Evolutionary conservation across 805 yeast species (phyloP).

Genomic region (Barnettozyma botsteinii): DNA sequence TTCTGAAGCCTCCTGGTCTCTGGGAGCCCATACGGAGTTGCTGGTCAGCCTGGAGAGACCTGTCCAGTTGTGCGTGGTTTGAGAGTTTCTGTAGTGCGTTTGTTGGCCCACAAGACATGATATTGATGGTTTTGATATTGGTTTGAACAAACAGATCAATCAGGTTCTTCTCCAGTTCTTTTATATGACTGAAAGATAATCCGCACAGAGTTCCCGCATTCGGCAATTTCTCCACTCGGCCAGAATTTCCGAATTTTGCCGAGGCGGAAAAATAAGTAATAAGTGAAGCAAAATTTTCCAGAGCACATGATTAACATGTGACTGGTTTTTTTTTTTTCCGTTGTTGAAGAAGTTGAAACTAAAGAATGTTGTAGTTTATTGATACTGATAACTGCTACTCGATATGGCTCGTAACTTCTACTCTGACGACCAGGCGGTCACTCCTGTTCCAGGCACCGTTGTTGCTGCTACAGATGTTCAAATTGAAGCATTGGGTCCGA

Average conservation of each 20-base stretch:
- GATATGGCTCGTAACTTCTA: conserved; percentile 33
- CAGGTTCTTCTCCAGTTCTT: no score
- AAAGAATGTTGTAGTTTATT: no score
- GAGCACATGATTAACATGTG: background rate
- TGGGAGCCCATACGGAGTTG: conserved; percentile 11
- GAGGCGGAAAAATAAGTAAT: no score
- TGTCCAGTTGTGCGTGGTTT: conserved; percentile 21
- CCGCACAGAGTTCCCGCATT: no score
- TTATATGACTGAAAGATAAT: no score
- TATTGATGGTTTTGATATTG: background rate
- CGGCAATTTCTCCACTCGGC: no score
- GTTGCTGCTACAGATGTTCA: conserved; percentile 39
- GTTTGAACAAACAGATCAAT: no score
- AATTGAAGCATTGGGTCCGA: conserved; percentile 40
- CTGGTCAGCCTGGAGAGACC: conserved; percentile 23
- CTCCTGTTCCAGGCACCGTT: conserved; percentile 47
- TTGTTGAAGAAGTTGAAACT: background rate
- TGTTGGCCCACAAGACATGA: conserved; percentile 22
- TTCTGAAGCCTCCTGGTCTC: conserved; percentile 10
- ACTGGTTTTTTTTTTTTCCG: background rate
- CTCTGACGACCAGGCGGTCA: conserved; percentile 41
- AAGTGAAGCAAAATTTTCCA: no score
- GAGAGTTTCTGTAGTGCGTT: conserved; percentile 23
- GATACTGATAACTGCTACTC: no score
- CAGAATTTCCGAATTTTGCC: no score